Evolutionary conservation across 805 yeast species (phyloP).

Genomic region (Suhomyces sp.): DNA sequence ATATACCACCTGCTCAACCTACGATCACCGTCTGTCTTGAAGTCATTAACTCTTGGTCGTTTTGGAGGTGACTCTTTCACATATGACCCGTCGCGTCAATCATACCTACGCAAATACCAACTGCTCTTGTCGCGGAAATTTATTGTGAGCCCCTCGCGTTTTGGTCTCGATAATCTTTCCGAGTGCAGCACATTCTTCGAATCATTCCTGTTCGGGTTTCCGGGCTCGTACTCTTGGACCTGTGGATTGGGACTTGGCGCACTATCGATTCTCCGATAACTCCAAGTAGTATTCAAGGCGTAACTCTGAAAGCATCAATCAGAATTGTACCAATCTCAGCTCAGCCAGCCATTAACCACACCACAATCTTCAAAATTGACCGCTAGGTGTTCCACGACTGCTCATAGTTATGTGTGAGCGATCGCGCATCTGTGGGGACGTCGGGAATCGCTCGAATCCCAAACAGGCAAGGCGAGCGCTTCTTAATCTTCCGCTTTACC

Average conservation of each 20-base stretch:
- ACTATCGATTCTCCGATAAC: not conserved
- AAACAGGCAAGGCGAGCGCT: not conserved
- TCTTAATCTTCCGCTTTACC: not conserved
- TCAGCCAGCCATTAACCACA: not conserved
- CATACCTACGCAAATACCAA: not conserved
- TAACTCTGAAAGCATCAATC: not conserved
- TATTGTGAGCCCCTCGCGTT: not conserved
- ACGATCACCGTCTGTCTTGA: not conserved
- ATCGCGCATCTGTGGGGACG: not conserved
- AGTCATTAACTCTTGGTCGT: not conserved
- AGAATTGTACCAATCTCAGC: not conserved
- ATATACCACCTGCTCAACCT: not conserved
- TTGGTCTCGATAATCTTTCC: not conserved
- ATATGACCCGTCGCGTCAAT: not conserved
- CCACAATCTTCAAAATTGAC: not conserved
- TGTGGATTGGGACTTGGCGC: not conserved
- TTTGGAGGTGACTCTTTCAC: not conserved
- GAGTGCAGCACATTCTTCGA: not conserved
- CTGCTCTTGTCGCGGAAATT: not conserved
- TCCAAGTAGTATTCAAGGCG: not conserved
- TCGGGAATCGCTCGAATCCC: not conserved
- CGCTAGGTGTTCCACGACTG: not conserved
- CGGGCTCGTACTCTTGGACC: not conserved
- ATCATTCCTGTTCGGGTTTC: not conserved
- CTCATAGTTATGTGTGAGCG: not conserved